Evolutionary conservation across 768 basidiomycete species (phyloP), one percentile per base, ranked within the genome.

Genomic region (Mycena olivaceomarginata): DNA sequence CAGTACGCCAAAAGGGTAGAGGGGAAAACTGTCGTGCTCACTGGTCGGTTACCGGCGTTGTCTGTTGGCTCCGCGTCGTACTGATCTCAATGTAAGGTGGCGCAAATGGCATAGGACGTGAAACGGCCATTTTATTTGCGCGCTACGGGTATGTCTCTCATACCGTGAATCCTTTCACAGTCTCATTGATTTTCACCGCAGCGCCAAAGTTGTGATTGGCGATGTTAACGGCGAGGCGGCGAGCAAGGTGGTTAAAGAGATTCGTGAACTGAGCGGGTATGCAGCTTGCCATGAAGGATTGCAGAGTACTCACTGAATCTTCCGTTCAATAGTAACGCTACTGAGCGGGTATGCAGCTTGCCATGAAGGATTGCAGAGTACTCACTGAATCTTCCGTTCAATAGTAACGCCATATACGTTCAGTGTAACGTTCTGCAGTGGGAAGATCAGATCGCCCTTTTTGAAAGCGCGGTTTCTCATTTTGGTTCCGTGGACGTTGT

Each of bases 401-500:
- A 39, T 56, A 51, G 37, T 62, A 57, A 86, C 25, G 91, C 90
- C 9, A 79, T 84, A 13, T 87, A 82, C 60, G 83, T 87, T 40
- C 85, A 82, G 65, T 92, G 91, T 80, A 85, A 93, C 79, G 92
- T 93, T 46, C 87, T 87, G 7, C 80, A 84, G 0, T 93, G 90
- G 88, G 91, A 93, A 7, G 87, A 92, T 63, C 89, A 90, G 70
- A 86, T 90, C 10, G 84, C 86, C 5, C 77, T 92, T 80, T 93
- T 92, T 77, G 89, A 91, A 70, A 81, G 88, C 41, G 90, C 91
- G 4, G 83, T 90, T 25, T 75, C 85, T 37, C 85, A 82, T 67
- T 92, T 86, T 79, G 90, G 89, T 59, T 80, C 88, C 2, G 90
- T 93, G 5, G 91, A 92, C 77, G 83, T 92, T 66, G 92, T 92